Evolutionary conservation across 768 basidiomycete species (phyloP).

Genomic region (Cystofilobasidium bisporidii): DNA sequence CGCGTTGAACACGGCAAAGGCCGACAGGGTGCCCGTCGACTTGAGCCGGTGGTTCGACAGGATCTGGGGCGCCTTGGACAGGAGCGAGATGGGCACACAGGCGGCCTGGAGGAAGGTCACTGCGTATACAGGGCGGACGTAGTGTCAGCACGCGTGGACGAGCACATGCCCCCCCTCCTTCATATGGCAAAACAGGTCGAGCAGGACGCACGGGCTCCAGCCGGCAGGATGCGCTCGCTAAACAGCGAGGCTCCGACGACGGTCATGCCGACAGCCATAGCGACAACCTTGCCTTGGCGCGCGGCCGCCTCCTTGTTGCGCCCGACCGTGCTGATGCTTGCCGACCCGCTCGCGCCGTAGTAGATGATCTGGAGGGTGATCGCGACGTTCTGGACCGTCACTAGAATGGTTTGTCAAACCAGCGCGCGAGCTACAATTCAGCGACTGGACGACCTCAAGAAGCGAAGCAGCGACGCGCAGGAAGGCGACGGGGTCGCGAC

Average conservation of each 20-base stretch:
- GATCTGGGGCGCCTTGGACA: slow-evolving; percentile 93
- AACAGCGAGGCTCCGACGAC: slow-evolving; percentile 31
- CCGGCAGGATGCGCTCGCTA: slow-evolving; percentile 34
- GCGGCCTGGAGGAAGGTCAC: slow-evolving; percentile 66
- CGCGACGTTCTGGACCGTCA: slow-evolving; percentile 49
- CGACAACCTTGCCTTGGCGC: slow-evolving; percentile 28
- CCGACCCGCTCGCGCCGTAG: slow-evolving; percentile 10
- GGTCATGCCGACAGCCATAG: slow-evolving; percentile 30
- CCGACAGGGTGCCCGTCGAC: slow-evolving; percentile 87
- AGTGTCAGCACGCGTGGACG: too few species aligned
- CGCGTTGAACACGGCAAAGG: slow-evolving; percentile 82
- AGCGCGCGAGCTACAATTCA: too few species aligned
- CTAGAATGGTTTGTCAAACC: too few species aligned
- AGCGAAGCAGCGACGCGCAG: slow-evolving; percentile 30
- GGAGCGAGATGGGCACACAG: slow-evolving; percentile 81
- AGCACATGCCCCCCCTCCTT: too few species aligned
- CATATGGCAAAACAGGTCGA: too few species aligned
- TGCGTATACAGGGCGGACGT: slow-evolving; percentile 36
- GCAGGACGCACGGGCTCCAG: slow-evolving; percentile 34
- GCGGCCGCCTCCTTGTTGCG: slow-evolving; percentile 6
- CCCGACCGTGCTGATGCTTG: slow-evolving; percentile 1
- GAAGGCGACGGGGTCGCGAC: slow-evolving; percentile 42
- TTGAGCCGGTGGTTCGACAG: slow-evolving; percentile 60
- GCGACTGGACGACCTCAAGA: too few species aligned
- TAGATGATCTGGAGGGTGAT: slow-evolving; percentile 77